Percentiles rank a stretch among this genome's conserved stretches.
Conservation (phyloP, 1,284 basidiomycete species). For the Ganoderma sinense region DNA sequence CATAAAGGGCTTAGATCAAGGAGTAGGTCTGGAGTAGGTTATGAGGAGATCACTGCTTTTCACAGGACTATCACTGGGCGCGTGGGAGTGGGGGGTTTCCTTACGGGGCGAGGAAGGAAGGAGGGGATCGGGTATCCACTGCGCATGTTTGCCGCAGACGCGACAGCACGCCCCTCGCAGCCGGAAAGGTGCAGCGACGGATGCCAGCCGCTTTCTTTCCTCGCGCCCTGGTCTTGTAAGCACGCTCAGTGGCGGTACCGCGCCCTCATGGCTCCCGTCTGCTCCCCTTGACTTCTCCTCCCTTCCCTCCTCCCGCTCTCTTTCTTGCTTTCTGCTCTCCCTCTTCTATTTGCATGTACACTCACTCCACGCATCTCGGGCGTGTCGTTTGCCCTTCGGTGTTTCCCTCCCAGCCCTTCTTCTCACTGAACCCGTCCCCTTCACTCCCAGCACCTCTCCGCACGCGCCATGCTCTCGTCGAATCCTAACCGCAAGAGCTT, state of each 20-base stretch:
- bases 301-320: background rate
- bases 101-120: constrained; percentile 23
- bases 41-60: background rate
- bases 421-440: background rate
- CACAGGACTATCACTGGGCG: background rate
- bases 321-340: constrained; percentile 11
- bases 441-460: background rate
- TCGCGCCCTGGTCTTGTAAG: constrained; percentile 11
- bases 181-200: background rate
- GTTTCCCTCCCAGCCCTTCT: constrained; percentile 18
- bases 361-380: constrained; percentile 9
- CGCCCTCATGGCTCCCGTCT: constrained; percentile 5
- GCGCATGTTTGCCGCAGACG: constrained; percentile 20
- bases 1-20: background rate
- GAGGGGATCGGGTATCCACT: constrained; percentile 24
- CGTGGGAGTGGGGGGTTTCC: constrained; percentile 11
- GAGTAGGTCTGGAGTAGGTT: background rate
- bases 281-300: background rate
- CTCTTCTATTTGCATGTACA: constrained; percentile 19
- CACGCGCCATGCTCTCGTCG: constrained; percentile 20
- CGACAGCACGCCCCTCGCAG: constrained; percentile 10
- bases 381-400: constrained; percentile 25
- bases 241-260: constrained; percentile 8
- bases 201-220: background rate
- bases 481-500: constrained; percentile 29